A percentile compares a stretch with the other conserved stretches of the same genome.
These are phyloP conservation scores for Golubevia pallescens DNA, from an alignment of 1,284 basidiomycete species.

Conservation along the genomic window DNA sequence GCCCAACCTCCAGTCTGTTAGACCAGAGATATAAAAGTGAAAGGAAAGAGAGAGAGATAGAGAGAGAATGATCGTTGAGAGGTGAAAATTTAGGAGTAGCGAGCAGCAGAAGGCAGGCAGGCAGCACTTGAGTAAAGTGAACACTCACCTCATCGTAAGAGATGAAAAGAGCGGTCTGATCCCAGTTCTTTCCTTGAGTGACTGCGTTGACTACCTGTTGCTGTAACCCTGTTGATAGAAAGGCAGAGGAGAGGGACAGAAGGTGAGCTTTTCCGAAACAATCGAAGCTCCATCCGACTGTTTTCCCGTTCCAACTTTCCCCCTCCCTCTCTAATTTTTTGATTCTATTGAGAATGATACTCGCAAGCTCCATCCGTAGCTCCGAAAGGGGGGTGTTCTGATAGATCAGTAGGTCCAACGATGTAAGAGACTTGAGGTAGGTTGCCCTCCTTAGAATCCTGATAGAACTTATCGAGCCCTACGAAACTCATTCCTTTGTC, in stretches of 20 bases:
- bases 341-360: too few relatives aligned
- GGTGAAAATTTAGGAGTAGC: background rate
- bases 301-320: too few relatives aligned
- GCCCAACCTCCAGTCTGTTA: constrained; percentile 40
- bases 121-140: too few relatives aligned
- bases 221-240: too few relatives aligned
- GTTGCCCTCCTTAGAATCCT: constrained; percentile 33
- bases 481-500: constrained; percentile 18
- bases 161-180: constrained; percentile 34
- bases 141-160: constrained; percentile 37
- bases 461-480: constrained; percentile 36
- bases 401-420: constrained; percentile 41
- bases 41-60: background rate
- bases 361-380: constrained; percentile 43
- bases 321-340: too few relatives aligned
- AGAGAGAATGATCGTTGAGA: background rate
- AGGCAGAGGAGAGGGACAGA: too few relatives aligned
- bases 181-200: constrained; percentile 29
- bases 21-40: background rate
- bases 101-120: too few relatives aligned
- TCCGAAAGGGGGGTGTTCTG: constrained; percentile 44
- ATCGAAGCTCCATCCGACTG: too few relatives aligned
- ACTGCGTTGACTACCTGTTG: constrained; percentile 41
- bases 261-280: too few relatives aligned
- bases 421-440: constrained; percentile 48